Conservation (phyloP, 805 yeast species). For the Debaryomyces maramus region DNA sequence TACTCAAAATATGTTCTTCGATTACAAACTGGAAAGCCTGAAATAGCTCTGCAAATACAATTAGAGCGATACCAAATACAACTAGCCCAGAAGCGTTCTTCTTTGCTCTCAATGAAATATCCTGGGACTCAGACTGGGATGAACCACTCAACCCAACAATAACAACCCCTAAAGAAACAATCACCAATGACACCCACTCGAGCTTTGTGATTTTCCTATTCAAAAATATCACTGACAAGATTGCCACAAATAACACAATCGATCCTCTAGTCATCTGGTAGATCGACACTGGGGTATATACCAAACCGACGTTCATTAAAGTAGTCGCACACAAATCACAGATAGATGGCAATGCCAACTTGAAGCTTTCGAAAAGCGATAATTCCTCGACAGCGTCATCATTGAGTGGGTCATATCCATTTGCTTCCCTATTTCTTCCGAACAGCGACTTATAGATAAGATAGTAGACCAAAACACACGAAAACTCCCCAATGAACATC, state of each 20-base stretch:
- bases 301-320: slow-evolving; percentile 69
- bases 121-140: slow-evolving; percentile 18
- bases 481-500: slow-evolving; percentile 75
- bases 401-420: slow-evolving; percentile 16
- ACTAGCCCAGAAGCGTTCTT: slow-evolving; percentile 23
- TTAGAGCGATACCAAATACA: slow-evolving; percentile 55
- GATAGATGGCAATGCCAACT: slow-evolving; percentile 57
- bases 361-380: slow-evolving; percentile 17
- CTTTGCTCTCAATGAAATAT: neutral
- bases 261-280: slow-evolving; percentile 88
- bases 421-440: slow-evolving; percentile 10
- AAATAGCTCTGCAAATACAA: slow-evolving; percentile 62
- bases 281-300: slow-evolving; percentile 74
- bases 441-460: slow-evolving; percentile 20
- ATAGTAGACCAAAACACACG: slow-evolving; percentile 45
- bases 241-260: slow-evolving; percentile 71
- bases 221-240: slow-evolving; percentile 64
- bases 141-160: slow-evolving; percentile 74
- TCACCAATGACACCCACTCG: slow-evolving; percentile 67
- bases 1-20: slow-evolving; percentile 65
- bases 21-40: slow-evolving; percentile 77
- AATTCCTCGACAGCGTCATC: slow-evolving; percentile 9
- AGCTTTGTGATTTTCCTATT: slow-evolving; percentile 52
- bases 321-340: slow-evolving; percentile 78
- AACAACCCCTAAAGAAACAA: slow-evolving; percentile 68